Evolutionary conservation across 2,329 filamentous ascomycete species (phyloP), one percentile per base, ranked within the genome.

Genomic region (Ophiostoma sp.): DNA sequence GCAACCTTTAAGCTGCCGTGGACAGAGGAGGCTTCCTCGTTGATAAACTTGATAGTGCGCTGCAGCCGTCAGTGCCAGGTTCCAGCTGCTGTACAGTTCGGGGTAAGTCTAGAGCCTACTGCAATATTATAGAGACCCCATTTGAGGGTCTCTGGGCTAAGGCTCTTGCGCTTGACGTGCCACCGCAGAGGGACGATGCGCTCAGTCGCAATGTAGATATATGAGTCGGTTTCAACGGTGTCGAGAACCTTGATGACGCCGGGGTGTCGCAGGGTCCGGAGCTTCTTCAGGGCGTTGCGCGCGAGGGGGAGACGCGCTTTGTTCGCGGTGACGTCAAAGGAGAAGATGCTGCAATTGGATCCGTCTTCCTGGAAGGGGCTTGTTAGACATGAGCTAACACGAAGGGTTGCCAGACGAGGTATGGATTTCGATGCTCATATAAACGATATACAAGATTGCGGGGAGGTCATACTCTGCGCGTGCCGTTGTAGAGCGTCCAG

Each of bases 161-260:
- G 78, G 76, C 91, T 95, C 80, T 92, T 93, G 73, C 94, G 84
- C 80, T 90, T 92, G 64, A 96, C 89, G 75, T 96, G 89, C 95
- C 95, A 98, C 73, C 89, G 87, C 66, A 99, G 81, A 3, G 95
- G 95, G 12, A 89, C 88, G 9, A 99, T 82, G 72, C 93, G 87
- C 80, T 99, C 95, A 38, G 93, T 98, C 68, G 95, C 93, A 76
- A 99, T 93, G 77, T 98, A 97, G 71, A 99, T 95, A 76, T 95
- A 94, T 40, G 91, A 87, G 72, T 99, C 95, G 75, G 93, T 97
- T 90, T 99, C 95, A 73, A 97, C 90, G 8, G 94, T 96, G 75
- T 99, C 95, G 73, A 97, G 79, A 58, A 99, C 91, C 78, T 92
- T 96, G 74, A 99, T 89, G 40, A 99, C 92, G 65, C 95, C 95